Conservation (phyloP, 139 green algal species). For the Chlorella ohadii region DNA sequence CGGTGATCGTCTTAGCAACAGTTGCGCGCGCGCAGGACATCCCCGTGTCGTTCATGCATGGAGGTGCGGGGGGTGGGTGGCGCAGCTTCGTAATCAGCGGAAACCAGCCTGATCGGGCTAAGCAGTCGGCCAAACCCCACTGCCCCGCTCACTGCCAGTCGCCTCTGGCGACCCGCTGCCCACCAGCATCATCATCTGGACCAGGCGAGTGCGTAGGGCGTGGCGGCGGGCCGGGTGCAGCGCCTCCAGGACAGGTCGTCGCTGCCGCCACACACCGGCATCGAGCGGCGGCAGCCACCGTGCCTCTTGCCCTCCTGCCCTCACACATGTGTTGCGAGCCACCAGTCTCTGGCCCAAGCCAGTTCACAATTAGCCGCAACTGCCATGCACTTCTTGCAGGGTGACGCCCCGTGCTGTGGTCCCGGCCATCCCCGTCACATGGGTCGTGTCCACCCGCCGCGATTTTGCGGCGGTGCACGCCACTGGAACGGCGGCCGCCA, state of each 20-base stretch:
- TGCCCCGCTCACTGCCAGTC: not conserved
- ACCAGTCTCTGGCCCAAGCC: too few species aligned
- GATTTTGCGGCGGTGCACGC: not conserved
- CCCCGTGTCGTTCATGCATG: not conserved
- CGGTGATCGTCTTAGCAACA: not conserved
- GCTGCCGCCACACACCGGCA: too few species aligned
- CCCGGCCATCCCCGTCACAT: not conserved
- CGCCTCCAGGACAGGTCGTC: too few species aligned
- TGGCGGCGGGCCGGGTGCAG: too few species aligned
- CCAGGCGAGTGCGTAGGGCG: not conserved
- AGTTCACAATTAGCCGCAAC: too few species aligned
- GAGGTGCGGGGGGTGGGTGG: not conserved
- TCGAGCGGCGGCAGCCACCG: not conserved
- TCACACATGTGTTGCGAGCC: not conserved
- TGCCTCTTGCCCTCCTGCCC: not conserved
- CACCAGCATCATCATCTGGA: constrained; percentile 1
- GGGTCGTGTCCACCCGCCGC: not conserved
- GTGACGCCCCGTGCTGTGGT: not conserved
- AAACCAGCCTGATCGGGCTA: too few species aligned
- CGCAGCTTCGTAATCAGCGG: too few species aligned
- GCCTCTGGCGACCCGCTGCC: not conserved
- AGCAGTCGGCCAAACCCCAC: not conserved
- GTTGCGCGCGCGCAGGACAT: not conserved
- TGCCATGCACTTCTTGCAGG: too few species aligned
- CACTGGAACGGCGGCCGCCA: not conserved